Conservation (phyloP, 306 rosid genomes). For the Inga leiocalycina region DNA sequence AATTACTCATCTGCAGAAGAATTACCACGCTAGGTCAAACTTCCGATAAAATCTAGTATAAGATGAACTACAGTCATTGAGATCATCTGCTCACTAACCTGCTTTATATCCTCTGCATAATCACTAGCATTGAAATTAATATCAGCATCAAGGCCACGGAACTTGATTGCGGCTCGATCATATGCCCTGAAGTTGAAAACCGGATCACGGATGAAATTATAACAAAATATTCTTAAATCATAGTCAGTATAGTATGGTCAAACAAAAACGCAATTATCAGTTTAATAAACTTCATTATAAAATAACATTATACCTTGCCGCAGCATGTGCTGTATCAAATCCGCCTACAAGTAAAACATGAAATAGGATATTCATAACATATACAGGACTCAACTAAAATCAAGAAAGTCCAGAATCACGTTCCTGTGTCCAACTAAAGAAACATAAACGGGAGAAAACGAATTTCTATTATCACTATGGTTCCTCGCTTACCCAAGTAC, state of each 20-base stretch:
- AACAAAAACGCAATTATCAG: not conserved
- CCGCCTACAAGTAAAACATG: slow-evolving; percentile 56
- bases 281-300: not conserved
- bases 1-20: slow-evolving; percentile 70
- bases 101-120: slow-evolving; percentile 82
- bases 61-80: not conserved
- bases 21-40: not conserved
- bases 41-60: not conserved
- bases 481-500: slow-evolving; percentile 71
- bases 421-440: not conserved
- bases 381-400: not conserved
- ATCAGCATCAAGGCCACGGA: slow-evolving; percentile 90
- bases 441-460: not conserved
- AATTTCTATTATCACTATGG: not conserved
- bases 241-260: not conserved
- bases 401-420: not conserved
- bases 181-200: slow-evolving; percentile 62
- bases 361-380: not conserved
- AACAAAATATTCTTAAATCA: slow-evolving; percentile 1
- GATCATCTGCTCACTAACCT: slow-evolving; percentile 44
- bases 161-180: slow-evolving; percentile 96
- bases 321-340: slow-evolving; percentile 92
- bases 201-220: slow-evolving; percentile 1
- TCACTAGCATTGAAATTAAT: slow-evolving; percentile 79
- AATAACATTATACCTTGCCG: slow-evolving; percentile 65